Evolutionary conservation across 768 basidiomycete genomes (phyloP), one percentile per base, ranked within the genome.

Genomic region (Brasilioporus rufonigricans): DNA sequence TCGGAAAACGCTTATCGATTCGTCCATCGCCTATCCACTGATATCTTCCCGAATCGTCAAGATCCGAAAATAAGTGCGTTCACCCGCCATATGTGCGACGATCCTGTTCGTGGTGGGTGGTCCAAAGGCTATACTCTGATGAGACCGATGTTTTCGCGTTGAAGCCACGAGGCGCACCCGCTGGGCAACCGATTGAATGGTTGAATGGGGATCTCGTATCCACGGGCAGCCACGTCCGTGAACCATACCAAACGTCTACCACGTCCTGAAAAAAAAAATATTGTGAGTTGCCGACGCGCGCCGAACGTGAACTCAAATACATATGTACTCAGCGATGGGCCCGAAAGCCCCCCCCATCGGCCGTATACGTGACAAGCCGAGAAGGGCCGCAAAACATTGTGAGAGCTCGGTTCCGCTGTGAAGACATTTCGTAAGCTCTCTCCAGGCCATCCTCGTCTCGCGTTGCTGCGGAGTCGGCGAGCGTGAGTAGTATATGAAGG

Each of bases 161-260:
- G 39, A 19, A 36, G 36, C 1, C 35, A 41, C 23, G 8, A 21
- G 14, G 41, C 7, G 36, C 27, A 6, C 5, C 24, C 24, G 10
- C 41, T 29, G 23, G 0, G 29, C 29, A 52, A 51, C 52, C 48
- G 39, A 53, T 32, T 11, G 24, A 18, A 44, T 44, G n/a, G 23
- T n/a, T n/a, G n/a, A n/a, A n/a, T n/a, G n/a, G n/a, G 7, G 39
- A 29, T 27, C 24, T 21, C 0, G 56, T 32, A 48, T 59, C 60
- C 45, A 44, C n/a, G 56, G 33, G 24, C 10, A 48, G 19, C 39
- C 38, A 23, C 7, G 41, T 13, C 50, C 19, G 41, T 43, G 24
- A 46, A 38, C 44, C 19, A 33, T 3, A 13, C 21, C 45, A 48
- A 44, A 24, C 21, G 39, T 8, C 36, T 16, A 33, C 48, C 33